Conservation (phyloP, 257 asterid genomes). For the Nicotiana sylvestris region DNA sequence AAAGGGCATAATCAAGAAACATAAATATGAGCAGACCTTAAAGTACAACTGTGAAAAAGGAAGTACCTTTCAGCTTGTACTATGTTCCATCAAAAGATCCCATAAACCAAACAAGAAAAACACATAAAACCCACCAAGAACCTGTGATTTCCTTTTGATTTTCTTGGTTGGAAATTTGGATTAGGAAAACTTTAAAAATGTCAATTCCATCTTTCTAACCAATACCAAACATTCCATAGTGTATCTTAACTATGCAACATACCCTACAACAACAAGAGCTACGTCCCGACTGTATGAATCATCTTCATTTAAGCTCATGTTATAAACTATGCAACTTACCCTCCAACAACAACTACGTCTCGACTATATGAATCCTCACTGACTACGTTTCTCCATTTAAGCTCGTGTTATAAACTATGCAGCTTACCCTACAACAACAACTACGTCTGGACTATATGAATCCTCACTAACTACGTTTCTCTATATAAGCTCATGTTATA, state of each 20-base stretch:
- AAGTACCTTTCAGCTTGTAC: neutral
- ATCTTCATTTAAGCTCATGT: too few species aligned
- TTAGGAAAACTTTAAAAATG: neutral
- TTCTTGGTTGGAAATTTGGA: neutral
- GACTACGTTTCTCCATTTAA: too few species aligned
- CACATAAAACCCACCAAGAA: neutral
- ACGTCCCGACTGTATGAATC: too few species aligned
- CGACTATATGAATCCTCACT: too few species aligned
- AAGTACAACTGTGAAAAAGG: neutral
- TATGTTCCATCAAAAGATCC: neutral
- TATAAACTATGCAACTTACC: too few species aligned
- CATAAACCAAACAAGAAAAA: slow-evolving; percentile 2
- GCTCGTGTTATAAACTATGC: too few species aligned
- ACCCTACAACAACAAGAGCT: too few species aligned
- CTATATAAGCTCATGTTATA: too few species aligned
- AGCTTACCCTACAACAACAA: too few species aligned
- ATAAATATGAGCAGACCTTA: neutral
- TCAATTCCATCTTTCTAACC: neutral
- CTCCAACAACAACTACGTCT: too few species aligned
- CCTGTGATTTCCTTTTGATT: neutral
- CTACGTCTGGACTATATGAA: too few species aligned
- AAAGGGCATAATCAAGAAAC: neutral
- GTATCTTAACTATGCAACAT: neutral
- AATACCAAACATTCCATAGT: neutral
- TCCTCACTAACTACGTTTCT: too few species aligned